phyloP scores from a whole-genome alignment of 305 asterid genomes.

The Rubia peregrina region DNA sequence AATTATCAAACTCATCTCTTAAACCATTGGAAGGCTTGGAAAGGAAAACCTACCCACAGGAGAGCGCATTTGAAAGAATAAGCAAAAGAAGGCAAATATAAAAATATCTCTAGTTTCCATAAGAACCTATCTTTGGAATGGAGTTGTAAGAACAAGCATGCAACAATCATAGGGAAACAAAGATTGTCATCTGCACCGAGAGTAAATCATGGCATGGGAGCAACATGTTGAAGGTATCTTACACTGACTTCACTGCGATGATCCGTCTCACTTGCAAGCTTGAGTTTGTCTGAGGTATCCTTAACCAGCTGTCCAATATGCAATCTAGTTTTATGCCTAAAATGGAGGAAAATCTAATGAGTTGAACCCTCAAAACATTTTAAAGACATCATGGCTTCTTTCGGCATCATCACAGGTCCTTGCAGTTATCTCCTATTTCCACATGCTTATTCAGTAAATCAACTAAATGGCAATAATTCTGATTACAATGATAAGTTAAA shows the following conservation, averaged over 20 bases:
- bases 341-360: background rate
- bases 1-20: background rate
- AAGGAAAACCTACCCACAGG: background rate
- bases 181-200: background rate
- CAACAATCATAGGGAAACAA: background rate
- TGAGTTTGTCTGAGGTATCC: constrained; percentile 31
- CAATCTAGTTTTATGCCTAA: constrained; percentile 78
- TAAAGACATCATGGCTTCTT: background rate
- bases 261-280: constrained; percentile 84
- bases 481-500: background rate
- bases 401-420: too few relatives aligned
- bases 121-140: background rate
- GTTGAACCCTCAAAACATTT: background rate
- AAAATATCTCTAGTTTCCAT: background rate
- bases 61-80: background rate
- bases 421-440: background rate
- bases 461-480: background rate
- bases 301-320: constrained; percentile 82
- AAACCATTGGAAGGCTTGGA: background rate
- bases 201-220: constrained; percentile 10
- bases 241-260: constrained; percentile 69
- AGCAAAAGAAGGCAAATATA: background rate
- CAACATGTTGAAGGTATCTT: constrained; percentile 28
- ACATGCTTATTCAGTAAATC: background rate
- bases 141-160: background rate